Conservation (phyloP, 352 stramenopile species). For the Paralagenidium karlingii region DNA sequence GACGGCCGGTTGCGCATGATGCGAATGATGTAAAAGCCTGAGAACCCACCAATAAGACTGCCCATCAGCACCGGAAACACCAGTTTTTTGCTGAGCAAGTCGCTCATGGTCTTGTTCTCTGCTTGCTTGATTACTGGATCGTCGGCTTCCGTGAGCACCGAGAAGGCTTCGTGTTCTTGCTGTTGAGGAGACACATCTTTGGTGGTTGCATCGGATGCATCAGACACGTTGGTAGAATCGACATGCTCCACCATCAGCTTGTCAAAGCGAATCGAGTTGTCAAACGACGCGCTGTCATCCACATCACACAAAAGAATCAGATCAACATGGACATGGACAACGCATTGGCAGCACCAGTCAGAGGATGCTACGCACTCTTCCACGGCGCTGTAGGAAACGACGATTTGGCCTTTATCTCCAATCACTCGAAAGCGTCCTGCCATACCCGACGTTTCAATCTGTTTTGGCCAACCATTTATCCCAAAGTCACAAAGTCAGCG, state of each 20-base stretch:
- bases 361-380: neutral
- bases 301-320: neutral
- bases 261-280: too few relatives aligned
- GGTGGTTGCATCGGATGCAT: conserved; percentile 13
- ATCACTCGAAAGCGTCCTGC: conserved; percentile 1
- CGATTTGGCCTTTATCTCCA: conserved; percentile 26
- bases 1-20: conserved; percentile 64
- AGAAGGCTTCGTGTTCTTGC: conserved; percentile 37
- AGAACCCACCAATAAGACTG: conserved; percentile 46
- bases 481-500: conserved; percentile 2
- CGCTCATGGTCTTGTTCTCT: conserved; percentile 16
- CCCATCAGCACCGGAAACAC: conserved; percentile 25
- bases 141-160: conserved; percentile 36
- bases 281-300: neutral
- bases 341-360: too few relatives aligned
- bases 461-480: too few relatives aligned
- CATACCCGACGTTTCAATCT: too few relatives aligned
- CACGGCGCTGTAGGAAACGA: conserved; percentile 10
- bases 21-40: conserved; percentile 59
- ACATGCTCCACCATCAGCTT: neutral
- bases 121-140: conserved; percentile 32
- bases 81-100: conserved; percentile 56
- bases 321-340: neutral
- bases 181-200: conserved; percentile 29
- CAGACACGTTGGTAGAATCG: too few relatives aligned